Conservation (phyloP, 2,329 filamentous ascomycete genomes). For the Pyricularia pennisetigena region DNA sequence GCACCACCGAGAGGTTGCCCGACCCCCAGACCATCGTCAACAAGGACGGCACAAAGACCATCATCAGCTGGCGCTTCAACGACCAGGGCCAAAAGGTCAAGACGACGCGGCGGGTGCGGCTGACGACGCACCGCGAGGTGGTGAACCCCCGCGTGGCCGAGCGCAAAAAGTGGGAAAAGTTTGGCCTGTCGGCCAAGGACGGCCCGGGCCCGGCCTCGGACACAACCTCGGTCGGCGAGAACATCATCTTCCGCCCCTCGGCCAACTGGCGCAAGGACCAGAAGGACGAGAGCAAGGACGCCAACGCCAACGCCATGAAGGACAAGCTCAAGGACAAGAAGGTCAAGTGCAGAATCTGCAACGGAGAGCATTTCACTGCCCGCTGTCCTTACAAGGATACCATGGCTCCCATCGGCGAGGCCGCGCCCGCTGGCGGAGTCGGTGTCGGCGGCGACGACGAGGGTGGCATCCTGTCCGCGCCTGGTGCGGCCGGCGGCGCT, state of each 20-base stretch:
- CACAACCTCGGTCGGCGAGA: conserved; percentile 91
- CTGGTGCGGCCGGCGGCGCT: conserved; percentile 31
- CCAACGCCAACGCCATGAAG: conserved; percentile 66
- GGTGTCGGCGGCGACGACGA: conserved; percentile 38
- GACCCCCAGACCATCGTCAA: conserved; percentile 84
- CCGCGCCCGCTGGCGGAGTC: conserved; percentile 38
- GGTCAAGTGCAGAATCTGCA: conserved; percentile 99
- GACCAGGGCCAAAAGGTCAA: conserved; percentile 95
- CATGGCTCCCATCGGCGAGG: conserved; percentile 77
- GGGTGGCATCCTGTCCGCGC: conserved; percentile 43
- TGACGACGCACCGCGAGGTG: conserved; percentile 80
- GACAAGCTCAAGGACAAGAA: conserved; percentile 95
- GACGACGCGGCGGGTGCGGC: conserved; percentile 90
- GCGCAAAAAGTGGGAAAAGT: conserved; percentile 88
- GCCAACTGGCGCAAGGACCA: conserved; percentile 89
- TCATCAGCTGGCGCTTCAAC: conserved; percentile 81
- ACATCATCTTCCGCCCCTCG: conserved; percentile 92
- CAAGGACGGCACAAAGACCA: conserved; percentile 97
- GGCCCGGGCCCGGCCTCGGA: conserved; percentile 71
- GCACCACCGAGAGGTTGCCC: conserved; percentile 59
- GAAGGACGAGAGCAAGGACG: conserved; percentile 65
- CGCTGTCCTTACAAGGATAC: conserved; percentile 99
- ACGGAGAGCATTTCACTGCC: conserved; percentile 97
- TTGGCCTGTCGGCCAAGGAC: conserved; percentile 83
- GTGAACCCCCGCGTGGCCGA: conserved; percentile 96